Conservation (phyloP, 1,284 basidiomycete genomes). For the Trichosporon ovoides region DNA sequence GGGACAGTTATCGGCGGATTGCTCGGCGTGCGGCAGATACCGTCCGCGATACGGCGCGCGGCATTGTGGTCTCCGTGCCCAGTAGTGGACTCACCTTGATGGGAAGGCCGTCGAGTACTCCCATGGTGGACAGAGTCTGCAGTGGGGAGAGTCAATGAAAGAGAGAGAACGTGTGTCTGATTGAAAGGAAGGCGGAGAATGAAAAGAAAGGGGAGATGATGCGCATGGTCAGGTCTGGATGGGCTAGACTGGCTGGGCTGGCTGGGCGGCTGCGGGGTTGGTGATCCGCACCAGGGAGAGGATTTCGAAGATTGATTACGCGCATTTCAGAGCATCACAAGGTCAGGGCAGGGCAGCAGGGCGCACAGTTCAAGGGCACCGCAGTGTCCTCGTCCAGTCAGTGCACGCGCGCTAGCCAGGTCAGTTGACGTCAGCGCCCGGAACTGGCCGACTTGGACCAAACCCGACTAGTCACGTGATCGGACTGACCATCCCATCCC, state of each 20-base stretch:
- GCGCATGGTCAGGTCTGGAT: neutral
- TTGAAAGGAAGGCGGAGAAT: neutral
- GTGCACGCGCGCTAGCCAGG: neutral
- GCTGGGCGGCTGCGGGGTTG: too few species aligned
- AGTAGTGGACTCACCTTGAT: slow-evolving; percentile 76
- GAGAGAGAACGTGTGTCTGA: neutral
- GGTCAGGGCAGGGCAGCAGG: too few species aligned
- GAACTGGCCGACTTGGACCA: too few species aligned
- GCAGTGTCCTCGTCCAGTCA: neutral
- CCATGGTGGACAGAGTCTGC: slow-evolving; percentile 21
- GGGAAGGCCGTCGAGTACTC: slow-evolving; percentile 59
- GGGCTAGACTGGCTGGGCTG: too few species aligned
- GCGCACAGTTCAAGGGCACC: too few species aligned
- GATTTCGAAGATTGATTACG: too few species aligned
- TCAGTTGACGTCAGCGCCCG: slow-evolving; percentile 1
- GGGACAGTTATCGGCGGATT: neutral
- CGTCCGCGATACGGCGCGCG: neutral
- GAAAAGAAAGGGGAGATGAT: neutral
- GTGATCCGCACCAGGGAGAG: too few species aligned
- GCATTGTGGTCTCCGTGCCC: too few species aligned
- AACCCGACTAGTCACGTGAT: slow-evolving; percentile 3
- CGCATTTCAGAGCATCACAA: too few species aligned
- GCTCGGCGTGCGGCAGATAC: neutral
- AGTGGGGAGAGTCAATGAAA: neutral
- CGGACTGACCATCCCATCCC: too few species aligned